Conservation (phyloP, 176 grass and related monocot species). For the Eleusine coracana region DNA sequence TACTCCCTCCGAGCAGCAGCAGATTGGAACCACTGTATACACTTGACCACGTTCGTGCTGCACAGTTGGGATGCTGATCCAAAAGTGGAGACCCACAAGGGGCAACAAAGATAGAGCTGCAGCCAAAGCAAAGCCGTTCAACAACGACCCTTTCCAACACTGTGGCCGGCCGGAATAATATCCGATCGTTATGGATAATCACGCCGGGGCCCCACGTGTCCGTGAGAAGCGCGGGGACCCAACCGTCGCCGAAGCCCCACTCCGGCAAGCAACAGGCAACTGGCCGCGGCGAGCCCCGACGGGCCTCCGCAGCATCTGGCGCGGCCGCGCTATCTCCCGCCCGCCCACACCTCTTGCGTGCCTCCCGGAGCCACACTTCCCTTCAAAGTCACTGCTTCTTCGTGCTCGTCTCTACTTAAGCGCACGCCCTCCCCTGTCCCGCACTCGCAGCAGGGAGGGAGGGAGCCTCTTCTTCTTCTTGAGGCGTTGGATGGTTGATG, state of each 20-base stretch:
- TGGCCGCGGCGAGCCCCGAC: background rate
- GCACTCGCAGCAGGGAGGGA: background rate
- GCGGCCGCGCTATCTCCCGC: background rate
- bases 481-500: constrained; percentile 1
- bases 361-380: constrained; percentile 13
- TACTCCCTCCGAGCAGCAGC: no score
- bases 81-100: background rate
- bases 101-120: background rate
- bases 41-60: no score
- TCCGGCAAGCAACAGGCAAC: constrained; percentile 44
- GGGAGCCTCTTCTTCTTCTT: background rate
- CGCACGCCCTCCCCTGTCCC: background rate
- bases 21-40: no score
- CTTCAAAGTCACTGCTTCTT: constrained; percentile 54
- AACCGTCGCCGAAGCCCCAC: constrained; percentile 26
- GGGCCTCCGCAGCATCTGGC: background rate
- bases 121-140: background rate
- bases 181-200: background rate
- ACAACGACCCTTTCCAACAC: background rate
- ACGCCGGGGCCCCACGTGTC: background rate
- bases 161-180: no score
- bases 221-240: background rate
- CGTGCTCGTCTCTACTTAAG: constrained; percentile 45
- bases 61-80: no score
- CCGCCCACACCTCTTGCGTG: constrained; percentile 20